A percentile compares a stretch with the other conserved stretches of the same genome.
Conservation (phyloP, 192 early-diverging fungal genomes). For the Coemansia sp. region DNA sequence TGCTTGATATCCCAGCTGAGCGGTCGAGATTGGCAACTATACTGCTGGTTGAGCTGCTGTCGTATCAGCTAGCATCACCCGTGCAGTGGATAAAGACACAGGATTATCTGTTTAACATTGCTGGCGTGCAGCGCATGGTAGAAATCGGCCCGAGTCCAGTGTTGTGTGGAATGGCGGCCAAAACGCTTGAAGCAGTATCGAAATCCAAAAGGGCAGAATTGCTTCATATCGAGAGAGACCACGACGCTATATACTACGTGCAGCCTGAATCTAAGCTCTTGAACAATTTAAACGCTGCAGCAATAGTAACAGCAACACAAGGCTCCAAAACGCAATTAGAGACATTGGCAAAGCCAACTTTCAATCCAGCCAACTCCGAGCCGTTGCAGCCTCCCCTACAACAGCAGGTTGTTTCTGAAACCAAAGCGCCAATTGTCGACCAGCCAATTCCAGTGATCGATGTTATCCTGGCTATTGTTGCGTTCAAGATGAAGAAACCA, state of each 20-base stretch:
- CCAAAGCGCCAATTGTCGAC: constrained; percentile 54
- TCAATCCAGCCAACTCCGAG: not conserved
- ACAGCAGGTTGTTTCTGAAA: not conserved
- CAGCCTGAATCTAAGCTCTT: not conserved
- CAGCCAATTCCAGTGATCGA: constrained; percentile 73
- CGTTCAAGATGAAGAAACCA: constrained; percentile 88
- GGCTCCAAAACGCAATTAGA: not conserved
- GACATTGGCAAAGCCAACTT: not conserved
- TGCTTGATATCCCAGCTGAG: constrained; percentile 41
- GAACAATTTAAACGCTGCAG: too few species aligned
- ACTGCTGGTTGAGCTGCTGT: constrained; percentile 83
- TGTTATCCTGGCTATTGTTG: constrained; percentile 74
- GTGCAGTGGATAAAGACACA: constrained; percentile 96
- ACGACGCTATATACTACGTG: constrained; percentile 20
- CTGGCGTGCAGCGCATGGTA: constrained; percentile 78
- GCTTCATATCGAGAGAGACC: constrained; percentile 26
- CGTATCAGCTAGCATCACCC: constrained; percentile 93
- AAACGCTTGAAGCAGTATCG: constrained; percentile 14
- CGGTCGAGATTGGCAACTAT: constrained; percentile 73
- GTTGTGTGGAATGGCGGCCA: constrained; percentile 83
- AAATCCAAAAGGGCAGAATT: not conserved
- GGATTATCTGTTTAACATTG: constrained; percentile 75
- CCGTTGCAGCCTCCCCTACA: not conserved
- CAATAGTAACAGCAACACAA: not conserved
- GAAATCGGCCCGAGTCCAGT: constrained; percentile 89